phyloP scores from a whole-genome alignment of 192 early-diverging fungal genomes.

The Mortierella claussenii region DNA sequence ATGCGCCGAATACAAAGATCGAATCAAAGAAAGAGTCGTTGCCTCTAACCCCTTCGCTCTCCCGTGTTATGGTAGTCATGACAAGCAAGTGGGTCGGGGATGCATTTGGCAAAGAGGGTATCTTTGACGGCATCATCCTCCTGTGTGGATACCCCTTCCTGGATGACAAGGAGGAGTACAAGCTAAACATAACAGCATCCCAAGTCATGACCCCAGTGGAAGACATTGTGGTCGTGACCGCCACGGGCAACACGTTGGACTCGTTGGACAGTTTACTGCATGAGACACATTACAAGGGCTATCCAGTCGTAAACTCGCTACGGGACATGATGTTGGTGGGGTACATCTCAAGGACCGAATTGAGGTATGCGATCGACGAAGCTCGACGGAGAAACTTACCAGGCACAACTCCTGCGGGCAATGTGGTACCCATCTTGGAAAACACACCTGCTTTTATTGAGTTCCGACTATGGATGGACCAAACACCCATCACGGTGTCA shows the following conservation, averaged over 20 bases:
- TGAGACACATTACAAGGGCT: conserved; percentile 75
- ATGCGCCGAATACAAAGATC: too few relatives aligned
- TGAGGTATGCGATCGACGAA: conserved; percentile 59
- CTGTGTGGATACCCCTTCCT: conserved; percentile 76
- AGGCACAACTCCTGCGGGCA: conserved; percentile 44
- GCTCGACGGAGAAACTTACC: conserved; percentile 37
- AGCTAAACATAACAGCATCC: conserved; percentile 59
- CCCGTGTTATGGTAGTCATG: conserved; percentile 62
- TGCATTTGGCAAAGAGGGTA: conserved; percentile 77
- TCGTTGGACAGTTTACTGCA: conserved; percentile 58
- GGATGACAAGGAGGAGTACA: conserved; percentile 68
- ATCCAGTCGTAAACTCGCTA: conserved; percentile 72
- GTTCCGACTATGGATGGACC: conserved; percentile 75
- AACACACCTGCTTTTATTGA: conserved; percentile 60
- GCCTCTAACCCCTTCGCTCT: not conserved
- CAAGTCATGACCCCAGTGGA: conserved; percentile 72
- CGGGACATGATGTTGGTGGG: conserved; percentile 72
- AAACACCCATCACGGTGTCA: conserved; percentile 72
- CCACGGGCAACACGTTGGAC: conserved; percentile 56
- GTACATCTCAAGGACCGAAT: conserved; percentile 73
- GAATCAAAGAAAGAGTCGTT: not conserved
- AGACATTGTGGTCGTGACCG: conserved; percentile 65
- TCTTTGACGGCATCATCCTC: conserved; percentile 63
- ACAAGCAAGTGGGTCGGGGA: conserved; percentile 84
- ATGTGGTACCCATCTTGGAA: conserved; percentile 44